phyloP scores from a whole-genome alignment of 2,329 filamentous ascomycete species.

The Parafenestella ontariensis region DNA sequence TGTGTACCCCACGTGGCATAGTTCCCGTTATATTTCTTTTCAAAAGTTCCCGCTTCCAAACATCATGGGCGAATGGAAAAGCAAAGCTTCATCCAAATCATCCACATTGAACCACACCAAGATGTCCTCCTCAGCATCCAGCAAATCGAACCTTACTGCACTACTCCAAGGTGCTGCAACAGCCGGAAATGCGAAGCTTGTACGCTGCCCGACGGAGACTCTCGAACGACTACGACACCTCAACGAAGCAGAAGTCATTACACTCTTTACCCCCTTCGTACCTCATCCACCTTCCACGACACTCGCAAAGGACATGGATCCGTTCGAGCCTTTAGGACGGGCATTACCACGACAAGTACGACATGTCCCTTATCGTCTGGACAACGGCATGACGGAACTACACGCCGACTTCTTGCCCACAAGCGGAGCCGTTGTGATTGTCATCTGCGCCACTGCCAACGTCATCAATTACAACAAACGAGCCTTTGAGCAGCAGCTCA shows the following conservation, averaged over 20 bases:
- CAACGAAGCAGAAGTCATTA: constrained; percentile 49
- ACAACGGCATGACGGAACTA: constrained; percentile 67
- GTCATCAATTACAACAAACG: constrained; percentile 27
- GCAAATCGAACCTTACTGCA: constrained; percentile 22
- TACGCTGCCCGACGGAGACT: constrained; percentile 34
- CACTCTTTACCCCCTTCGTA: constrained; percentile 63
- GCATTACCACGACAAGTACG: constrained; percentile 68
- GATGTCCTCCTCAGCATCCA: constrained; percentile 20
- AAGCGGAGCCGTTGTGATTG: constrained; percentile 67
- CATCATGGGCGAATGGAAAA: constrained; percentile 36
- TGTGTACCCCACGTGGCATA: neutral
- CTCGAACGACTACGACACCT: constrained; percentile 43
- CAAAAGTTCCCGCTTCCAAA: neutral
- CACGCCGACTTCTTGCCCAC: constrained; percentile 69
- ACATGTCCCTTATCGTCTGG: constrained; percentile 74
- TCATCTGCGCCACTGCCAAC: constrained; percentile 51
- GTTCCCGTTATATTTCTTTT: constrained; percentile 1
- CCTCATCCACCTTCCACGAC: constrained; percentile 49
- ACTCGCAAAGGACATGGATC: constrained; percentile 62
- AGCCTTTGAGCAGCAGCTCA: constrained; percentile 40
- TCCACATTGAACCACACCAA: constrained; percentile 17
- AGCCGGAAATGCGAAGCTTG: constrained; percentile 25
- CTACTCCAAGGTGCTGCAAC: constrained; percentile 23
- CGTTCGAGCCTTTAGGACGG: constrained; percentile 74
- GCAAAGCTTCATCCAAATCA: constrained; percentile 19